Conservation (phyloP, 1,139 yeast species). For the Lodderomyces pseudojiufengensis region DNA sequence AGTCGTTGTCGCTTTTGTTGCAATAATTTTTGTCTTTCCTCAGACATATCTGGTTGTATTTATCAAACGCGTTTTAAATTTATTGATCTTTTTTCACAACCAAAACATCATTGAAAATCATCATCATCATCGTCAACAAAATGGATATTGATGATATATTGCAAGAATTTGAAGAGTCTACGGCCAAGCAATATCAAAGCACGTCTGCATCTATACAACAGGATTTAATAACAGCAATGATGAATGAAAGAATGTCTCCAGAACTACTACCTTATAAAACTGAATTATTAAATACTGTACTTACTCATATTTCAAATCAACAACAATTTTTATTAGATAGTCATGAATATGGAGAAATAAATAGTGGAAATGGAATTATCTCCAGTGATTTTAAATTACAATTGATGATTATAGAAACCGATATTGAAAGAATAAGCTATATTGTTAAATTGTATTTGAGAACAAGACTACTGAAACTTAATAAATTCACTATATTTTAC, state of each 20-base stretch:
- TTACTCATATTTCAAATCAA: conserved; percentile 61
- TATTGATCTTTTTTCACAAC: not conserved
- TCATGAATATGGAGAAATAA: conserved; percentile 46
- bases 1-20: conserved; percentile 43
- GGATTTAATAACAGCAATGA: conserved; percentile 64
- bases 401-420: conserved; percentile 83
- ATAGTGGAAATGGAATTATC: conserved; percentile 36
- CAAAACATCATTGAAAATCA: conserved; percentile 1
- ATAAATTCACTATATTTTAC: conserved; percentile 59
- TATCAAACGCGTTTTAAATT: conserved; percentile 9
- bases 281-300: conserved; percentile 51
- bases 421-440: conserved; percentile 81
- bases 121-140: conserved; percentile 1
- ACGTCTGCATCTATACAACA: conserved; percentile 27
- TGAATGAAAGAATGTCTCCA: conserved; percentile 81
- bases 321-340: conserved; percentile 68
- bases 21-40: conserved; percentile 39
- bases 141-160: conserved; percentile 69
- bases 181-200: conserved; percentile 13
- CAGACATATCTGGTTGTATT: conserved; percentile 9
- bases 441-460: conserved; percentile 76
- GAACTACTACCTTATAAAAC: conserved; percentile 73
- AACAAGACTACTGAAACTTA: conserved; percentile 71
- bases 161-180: conserved; percentile 49
- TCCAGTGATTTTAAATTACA: conserved; percentile 71